Percentiles rank a stretch among this genome's conserved stretches.
Conservation (phyloP, 768 basidiomycete genomes). For the Amanita jacksonii region DNA sequence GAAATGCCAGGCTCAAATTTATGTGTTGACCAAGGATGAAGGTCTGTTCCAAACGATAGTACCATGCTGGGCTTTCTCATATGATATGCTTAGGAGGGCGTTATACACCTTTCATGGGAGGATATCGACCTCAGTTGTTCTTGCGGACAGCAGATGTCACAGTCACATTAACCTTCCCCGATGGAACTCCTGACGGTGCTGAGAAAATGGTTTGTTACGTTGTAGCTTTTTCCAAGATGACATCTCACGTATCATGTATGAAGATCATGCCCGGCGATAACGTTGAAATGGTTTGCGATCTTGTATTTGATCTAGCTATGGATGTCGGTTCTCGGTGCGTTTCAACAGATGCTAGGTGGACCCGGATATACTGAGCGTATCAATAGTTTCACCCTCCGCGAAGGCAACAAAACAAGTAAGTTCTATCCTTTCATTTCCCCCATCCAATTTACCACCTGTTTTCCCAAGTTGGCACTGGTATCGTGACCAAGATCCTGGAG, state of each 20-base stretch:
- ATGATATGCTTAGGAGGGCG: conserved; percentile 89
- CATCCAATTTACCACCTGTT: conserved; percentile 7
- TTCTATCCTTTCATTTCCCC: conserved; percentile 3
- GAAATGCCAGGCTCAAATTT: conserved; percentile 91
- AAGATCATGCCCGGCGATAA: conserved; percentile 98
- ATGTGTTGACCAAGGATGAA: conserved; percentile 31
- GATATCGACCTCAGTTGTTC: conserved; percentile 95
- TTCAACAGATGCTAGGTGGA: conserved; percentile 4
- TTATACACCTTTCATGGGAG: conserved; percentile 84
- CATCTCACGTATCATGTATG: conserved; percentile 4
- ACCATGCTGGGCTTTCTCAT: too few relatives aligned
- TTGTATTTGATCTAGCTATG: conserved; percentile 79
- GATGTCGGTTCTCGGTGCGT: conserved; percentile 75
- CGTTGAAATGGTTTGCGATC: conserved; percentile 81
- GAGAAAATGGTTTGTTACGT: conserved; percentile 69
- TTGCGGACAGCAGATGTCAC: conserved; percentile 94
- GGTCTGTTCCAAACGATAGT: too few relatives aligned
- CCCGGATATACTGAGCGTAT: conserved; percentile 8
- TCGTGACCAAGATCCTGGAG: conserved; percentile 78
- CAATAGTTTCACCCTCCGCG: conserved; percentile 82
- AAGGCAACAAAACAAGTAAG: conserved; percentile 89
- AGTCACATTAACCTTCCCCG: conserved; percentile 75
- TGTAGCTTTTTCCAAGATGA: background rate
- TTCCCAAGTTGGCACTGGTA: conserved; percentile 78
- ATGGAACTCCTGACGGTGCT: conserved; percentile 66